These are phyloP conservation scores for Coemansia sp. DNA, from an alignment of 192 early-diverging fungal genomes.

Conservation along the genomic window DNA sequence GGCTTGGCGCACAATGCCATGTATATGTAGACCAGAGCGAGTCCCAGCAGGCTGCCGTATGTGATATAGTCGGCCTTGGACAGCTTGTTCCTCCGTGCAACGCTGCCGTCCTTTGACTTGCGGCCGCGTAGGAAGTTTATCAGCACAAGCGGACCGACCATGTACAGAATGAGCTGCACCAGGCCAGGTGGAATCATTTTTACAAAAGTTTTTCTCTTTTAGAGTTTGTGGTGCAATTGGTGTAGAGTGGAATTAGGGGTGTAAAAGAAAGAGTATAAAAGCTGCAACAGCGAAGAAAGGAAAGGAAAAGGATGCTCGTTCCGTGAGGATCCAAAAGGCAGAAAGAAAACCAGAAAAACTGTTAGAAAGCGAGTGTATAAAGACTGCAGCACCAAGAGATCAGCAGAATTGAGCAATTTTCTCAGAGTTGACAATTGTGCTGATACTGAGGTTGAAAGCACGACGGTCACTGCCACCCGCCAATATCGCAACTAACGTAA, in stretches of 20 bases:
- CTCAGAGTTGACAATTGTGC: no score
- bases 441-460: no score
- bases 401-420: no score
- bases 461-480: no score
- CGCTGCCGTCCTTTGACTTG: slow-evolving; percentile 16
- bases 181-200: slow-evolving; percentile 36
- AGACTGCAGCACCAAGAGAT: no score
- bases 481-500: no score
- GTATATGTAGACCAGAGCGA: slow-evolving; percentile 21
- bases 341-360: background rate
- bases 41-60: slow-evolving; percentile 20
- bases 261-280: background rate
- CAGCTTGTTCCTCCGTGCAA: slow-evolving; percentile 18
- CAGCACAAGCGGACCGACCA: slow-evolving; percentile 36
- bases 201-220: background rate
- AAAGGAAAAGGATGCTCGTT: background rate
- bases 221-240: background rate
- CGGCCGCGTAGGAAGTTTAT: slow-evolving; percentile 34
- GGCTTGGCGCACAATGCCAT: slow-evolving; percentile 19
- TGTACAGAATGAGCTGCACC: slow-evolving; percentile 38
- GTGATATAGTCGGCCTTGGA: slow-evolving; percentile 24
- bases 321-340: no score
- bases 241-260: background rate
- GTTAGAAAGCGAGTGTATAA: no score
- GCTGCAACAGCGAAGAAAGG: slow-evolving; percentile 5